These are phyloP conservation scores for Calvatia gigantea DNA, from an alignment of 768 basidiomycete genomes.

Conservation along the genomic window DNA sequence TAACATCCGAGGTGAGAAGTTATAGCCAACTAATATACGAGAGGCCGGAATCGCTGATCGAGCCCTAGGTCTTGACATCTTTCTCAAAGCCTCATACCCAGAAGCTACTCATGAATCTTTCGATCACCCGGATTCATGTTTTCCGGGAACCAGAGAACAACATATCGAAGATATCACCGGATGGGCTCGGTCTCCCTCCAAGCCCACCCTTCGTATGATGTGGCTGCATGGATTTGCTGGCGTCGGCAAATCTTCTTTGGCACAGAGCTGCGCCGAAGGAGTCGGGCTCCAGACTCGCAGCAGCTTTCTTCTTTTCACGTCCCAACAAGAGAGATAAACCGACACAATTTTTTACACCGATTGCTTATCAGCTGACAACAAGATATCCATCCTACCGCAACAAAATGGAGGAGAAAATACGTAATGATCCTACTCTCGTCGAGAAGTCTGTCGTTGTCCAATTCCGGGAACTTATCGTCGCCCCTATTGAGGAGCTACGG, in stretches of 20 bases:
- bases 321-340: neutral
- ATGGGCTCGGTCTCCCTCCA: neutral
- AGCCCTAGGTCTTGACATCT: neutral
- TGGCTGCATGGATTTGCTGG: neutral
- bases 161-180: neutral
- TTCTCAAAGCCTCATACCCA: neutral
- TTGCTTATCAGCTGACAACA: constrained; percentile 21
- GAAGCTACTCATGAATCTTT: neutral
- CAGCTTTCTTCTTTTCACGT: neutral
- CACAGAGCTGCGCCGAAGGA: neutral
- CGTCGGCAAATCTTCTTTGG: neutral
- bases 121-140: neutral
- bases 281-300: neutral
- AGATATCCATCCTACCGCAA: neutral
- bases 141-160: neutral
- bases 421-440: neutral
- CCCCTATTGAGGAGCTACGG: neutral
- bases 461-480: neutral
- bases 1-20: too few relatives aligned
- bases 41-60: too few relatives aligned
- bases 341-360: constrained; percentile 15
- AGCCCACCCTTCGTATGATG: neutral
- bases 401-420: neutral
- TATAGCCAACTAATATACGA: too few relatives aligned
- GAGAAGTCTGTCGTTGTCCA: neutral